These are phyloP conservation scores for Calonectria honghensis DNA, from an alignment of 2,329 filamentous ascomycete genomes.

Conservation along the genomic window DNA sequence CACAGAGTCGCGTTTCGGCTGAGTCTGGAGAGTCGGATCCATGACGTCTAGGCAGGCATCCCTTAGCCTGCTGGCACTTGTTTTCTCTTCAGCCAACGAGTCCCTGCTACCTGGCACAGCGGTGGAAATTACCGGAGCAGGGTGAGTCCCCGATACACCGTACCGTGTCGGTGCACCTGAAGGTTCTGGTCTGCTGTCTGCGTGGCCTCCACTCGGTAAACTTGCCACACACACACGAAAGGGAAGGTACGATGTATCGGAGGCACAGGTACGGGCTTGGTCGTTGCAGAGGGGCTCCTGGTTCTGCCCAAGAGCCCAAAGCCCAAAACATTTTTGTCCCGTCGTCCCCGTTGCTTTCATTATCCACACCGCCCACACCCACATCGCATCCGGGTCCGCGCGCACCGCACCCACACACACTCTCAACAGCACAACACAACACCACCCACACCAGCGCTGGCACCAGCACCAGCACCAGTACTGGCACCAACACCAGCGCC, in stretches of 20 bases:
- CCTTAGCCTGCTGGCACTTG: conserved; percentile 11
- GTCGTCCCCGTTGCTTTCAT: conserved; percentile 18
- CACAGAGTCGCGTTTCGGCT: conserved; percentile 29
- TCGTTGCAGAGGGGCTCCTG: conserved; percentile 28
- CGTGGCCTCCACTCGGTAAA: conserved; percentile 27
- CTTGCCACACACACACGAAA: conserved; percentile 35
- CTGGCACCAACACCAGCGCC: conserved; percentile 34
- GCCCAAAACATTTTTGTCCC: conserved; percentile 24
- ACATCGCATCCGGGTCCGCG: conserved; percentile 28
- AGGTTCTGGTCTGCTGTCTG: conserved; percentile 34
- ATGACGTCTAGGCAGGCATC: conserved; percentile 11
- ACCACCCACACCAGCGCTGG: conserved; percentile 19
- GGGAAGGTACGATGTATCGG: conserved; percentile 27
- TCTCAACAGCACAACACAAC: conserved; percentile 28
- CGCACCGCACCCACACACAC: conserved; percentile 35
- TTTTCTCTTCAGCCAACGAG: conserved; percentile 14
- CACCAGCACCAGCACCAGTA: conserved; percentile 6
- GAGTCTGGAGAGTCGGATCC: conserved; percentile 28
- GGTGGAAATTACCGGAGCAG: conserved; percentile 17
- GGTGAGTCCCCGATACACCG: conserved; percentile 27
- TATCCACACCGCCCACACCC: conserved; percentile 38
- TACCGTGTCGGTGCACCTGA: conserved; percentile 13
- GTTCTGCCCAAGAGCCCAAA: conserved; percentile 19
- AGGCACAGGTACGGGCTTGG: conserved; percentile 11
- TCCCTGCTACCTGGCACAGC: conserved; percentile 26